Conservation (phyloP, 768 basidiomycete species). For the Suillus paluster region DNA sequence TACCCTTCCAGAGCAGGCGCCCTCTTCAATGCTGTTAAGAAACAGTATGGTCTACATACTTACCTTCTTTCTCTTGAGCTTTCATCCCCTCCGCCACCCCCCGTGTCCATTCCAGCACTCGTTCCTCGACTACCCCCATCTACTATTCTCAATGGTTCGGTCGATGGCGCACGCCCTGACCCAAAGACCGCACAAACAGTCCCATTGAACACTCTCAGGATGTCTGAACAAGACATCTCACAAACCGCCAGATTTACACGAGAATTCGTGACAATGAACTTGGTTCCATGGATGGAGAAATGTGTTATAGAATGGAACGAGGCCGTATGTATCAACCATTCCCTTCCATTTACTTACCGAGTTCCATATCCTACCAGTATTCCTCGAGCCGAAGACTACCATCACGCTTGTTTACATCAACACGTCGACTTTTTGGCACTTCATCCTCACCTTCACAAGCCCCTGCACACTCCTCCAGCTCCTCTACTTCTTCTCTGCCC, state of each 20-base stretch:
- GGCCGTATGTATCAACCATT: constrained; percentile 45
- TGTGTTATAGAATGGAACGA: constrained; percentile 95
- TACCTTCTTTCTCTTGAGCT: constrained; percentile 69
- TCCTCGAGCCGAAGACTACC: constrained; percentile 79
- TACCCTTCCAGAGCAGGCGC: constrained; percentile 61
- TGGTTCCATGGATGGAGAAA: constrained; percentile 97
- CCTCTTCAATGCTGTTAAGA: constrained; percentile 85
- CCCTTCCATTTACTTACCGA: constrained; percentile 4
- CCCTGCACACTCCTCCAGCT: constrained; percentile 42
- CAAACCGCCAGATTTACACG: constrained; percentile 78
- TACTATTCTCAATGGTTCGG: constrained; percentile 31
- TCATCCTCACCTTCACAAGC: constrained; percentile 53
- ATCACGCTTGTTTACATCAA: constrained; percentile 85
- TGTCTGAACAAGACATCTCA: constrained; percentile 76
- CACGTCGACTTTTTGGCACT: constrained; percentile 81
- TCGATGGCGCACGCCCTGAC: constrained; percentile 28
- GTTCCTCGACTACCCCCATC: constrained; percentile 70
- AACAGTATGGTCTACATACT: constrained; percentile 80
- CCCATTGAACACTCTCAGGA: constrained; percentile 43
- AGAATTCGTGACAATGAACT: constrained; percentile 87
- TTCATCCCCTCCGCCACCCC: constrained; percentile 64
- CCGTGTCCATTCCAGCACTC: constrained; percentile 67
- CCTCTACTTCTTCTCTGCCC: constrained; percentile 40
- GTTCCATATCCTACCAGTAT: constrained; percentile 47
- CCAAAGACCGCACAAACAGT: constrained; percentile 5